Evolutionary conservation across 2,329 filamentous ascomycete species (phyloP).

Genomic region (Madurella fahalii): DNA sequence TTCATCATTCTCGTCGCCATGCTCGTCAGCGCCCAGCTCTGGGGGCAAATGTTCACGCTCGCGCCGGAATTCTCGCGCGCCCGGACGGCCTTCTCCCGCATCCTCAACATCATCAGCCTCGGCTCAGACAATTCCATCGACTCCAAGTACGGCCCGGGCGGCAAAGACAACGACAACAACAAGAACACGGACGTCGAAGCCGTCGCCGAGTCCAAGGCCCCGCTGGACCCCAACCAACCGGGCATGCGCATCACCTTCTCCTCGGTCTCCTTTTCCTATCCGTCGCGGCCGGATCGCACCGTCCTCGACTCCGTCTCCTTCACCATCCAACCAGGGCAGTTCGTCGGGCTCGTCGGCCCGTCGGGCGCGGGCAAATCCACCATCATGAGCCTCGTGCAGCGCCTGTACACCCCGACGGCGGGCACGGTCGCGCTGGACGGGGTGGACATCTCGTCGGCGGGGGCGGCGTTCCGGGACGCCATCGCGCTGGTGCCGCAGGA

Average conservation of each 20-base stretch:
- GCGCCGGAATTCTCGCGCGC: constrained; percentile 71
- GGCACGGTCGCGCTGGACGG: constrained; percentile 45
- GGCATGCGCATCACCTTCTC: constrained; percentile 44
- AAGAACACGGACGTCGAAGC: constrained; percentile 38
- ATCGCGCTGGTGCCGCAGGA: constrained; percentile 58
- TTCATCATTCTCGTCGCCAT: constrained; percentile 70
- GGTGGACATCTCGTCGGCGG: constrained; percentile 41
- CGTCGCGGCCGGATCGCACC: constrained; percentile 53
- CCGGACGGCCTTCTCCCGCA: constrained; percentile 54
- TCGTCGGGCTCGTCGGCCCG: constrained; percentile 61
- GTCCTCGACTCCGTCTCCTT: constrained; percentile 56
- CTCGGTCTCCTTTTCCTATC: constrained; percentile 62
- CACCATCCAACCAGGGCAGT: constrained; percentile 54
- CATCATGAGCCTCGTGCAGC: constrained; percentile 53
- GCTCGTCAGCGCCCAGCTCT: constrained; percentile 67
- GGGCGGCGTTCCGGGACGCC: constrained; percentile 45
- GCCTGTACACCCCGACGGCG: constrained; percentile 43
- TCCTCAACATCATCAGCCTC: constrained; percentile 49
- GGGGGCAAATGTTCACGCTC: constrained; percentile 70
- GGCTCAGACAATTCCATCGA: constrained; percentile 28
- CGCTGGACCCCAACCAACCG: constrained; percentile 20
- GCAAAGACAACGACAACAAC: constrained; percentile 6
- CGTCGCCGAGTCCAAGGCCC: constrained; percentile 27
- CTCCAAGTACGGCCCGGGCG: constrained; percentile 7
- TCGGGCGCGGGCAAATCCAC: constrained; percentile 66